Evolutionary conservation across 1,139 yeast genomes (phyloP), one percentile per base, ranked within the genome.

Genomic region (Zygoascus meyerae): DNA sequence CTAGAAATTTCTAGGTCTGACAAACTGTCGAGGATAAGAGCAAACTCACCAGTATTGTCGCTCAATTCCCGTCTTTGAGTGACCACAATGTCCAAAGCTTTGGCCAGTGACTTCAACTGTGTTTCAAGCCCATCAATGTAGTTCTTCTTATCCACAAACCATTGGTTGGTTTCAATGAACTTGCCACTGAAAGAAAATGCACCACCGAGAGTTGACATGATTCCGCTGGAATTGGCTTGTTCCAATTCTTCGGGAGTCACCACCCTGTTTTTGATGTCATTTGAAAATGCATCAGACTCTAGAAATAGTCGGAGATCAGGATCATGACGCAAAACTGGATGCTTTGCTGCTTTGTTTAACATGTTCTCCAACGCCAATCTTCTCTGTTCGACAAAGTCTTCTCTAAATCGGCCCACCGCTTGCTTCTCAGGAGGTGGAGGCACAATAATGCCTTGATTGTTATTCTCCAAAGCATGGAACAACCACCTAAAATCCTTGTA

Each of bases 351-450:
- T 60, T 84, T 84, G 48, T 65, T 70, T 51, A 92, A 73, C 99
- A 92, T 94, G 55, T 77, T 79, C 61, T 90, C 97, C 63, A 92
- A 72, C n/a, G 94, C 87, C 35, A 81, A 70, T 50, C 97, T 72
- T 65, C 98, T 77, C 54, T 79, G 80, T 62, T 90, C 97, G 46
- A 92, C 81, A 60, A 92, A 89, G 58, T 82, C 89, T 55, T 86
- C 90, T 59, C 87, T 86, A 66, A 83, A 84, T 54, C 95, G 73
- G 2, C 96, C 97, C 49, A 90, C 83, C 0, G 87, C 86, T 65
- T 92, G 97, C 61, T 94, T 94, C 34, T 87, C 86, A 1, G 99
- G 98, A 9, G 98, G 97, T 0, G 98, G 96, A 0, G 98, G 98
- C 26, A 94, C 82, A 36, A 94, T 83, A 49, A 77, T 73, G 1